Conservation (phyloP, 2,329 filamentous ascomycete genomes). For the Biscogniauxia sp. region DNA sequence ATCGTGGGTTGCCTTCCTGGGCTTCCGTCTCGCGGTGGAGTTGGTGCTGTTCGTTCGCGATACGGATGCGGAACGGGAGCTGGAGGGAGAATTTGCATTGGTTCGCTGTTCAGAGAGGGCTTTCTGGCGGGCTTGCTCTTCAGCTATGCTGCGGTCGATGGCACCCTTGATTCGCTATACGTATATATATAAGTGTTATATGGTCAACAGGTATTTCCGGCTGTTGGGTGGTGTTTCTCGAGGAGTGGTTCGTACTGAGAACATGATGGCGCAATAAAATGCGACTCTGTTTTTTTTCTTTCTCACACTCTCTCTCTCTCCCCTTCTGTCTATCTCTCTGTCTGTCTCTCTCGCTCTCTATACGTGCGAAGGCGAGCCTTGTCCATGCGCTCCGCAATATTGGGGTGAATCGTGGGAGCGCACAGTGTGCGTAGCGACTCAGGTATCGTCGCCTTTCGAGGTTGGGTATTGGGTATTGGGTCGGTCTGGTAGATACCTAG, state of each 20-base stretch:
- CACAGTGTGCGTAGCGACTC: no score
- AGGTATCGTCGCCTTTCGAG: no score
- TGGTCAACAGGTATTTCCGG: slow-evolving; percentile 6
- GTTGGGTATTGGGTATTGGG: no score
- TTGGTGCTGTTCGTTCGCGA: slow-evolving; percentile 37
- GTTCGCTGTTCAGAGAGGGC: slow-evolving; percentile 45
- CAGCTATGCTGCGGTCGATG: slow-evolving; percentile 83
- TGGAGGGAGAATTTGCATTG: slow-evolving; percentile 40
- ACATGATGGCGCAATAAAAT: slow-evolving; percentile 2
- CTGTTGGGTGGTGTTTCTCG: not conserved
- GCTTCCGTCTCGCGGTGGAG: slow-evolving; percentile 35
- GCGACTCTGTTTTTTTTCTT: no score
- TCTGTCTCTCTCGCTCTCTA: not conserved
- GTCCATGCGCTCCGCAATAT: no score
- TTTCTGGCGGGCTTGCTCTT: slow-evolving; percentile 82
- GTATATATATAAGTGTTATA: not conserved
- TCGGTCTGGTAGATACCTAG: no score
- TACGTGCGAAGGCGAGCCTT: not conserved
- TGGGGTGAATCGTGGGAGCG: no score
- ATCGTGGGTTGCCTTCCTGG: slow-evolving; percentile 42
- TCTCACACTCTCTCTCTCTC: not conserved
- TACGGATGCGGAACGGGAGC: slow-evolving; percentile 44
- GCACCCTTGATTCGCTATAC: slow-evolving; percentile 75
- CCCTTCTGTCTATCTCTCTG: not conserved
- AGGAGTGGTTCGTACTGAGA: slow-evolving; percentile 23